Evolutionary conservation across 306 rosid genomes (phyloP).

Genomic region (Mucuna pruriens): DNA sequence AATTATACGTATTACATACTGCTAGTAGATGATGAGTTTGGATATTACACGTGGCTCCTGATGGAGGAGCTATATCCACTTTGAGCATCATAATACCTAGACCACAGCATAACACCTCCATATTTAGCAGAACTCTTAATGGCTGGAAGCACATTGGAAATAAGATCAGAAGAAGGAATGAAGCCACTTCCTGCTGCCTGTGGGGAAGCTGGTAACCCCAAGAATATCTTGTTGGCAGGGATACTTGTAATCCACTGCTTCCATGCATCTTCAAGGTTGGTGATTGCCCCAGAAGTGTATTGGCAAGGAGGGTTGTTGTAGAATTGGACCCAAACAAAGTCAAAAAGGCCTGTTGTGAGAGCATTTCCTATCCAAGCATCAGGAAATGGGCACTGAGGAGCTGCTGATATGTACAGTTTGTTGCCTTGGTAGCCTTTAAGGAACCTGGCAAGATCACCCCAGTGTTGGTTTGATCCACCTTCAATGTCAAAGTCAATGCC

Average conservation of each 20-base stretch:
- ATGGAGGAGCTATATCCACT: conserved; percentile 46
- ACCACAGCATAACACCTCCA: conserved; percentile 54
- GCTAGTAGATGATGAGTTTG: neutral
- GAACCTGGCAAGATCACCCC: conserved; percentile 35
- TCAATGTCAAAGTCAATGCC: conserved; percentile 43
- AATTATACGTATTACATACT: neutral
- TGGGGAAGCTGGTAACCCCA: conserved; percentile 50
- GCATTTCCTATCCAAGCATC: conserved; percentile 49
- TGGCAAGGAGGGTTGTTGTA: conserved; percentile 43
- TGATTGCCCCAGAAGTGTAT: conserved; percentile 32
- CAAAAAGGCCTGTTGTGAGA: conserved; percentile 35
- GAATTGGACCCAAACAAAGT: conserved; percentile 48
- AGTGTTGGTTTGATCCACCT: conserved; percentile 37
- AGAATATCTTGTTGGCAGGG: conserved; percentile 47
- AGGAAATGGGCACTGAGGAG: conserved; percentile 56
- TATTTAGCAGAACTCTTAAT: conserved; percentile 45
- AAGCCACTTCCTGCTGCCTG: conserved; percentile 49
- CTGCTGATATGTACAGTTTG: conserved; percentile 41
- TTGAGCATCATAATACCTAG: conserved; percentile 53
- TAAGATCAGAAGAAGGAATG: conserved; percentile 36
- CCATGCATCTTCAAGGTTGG: conserved; percentile 43
- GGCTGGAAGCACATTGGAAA: conserved; percentile 49
- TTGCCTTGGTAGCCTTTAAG: conserved; percentile 37
- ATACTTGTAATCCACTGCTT: conserved; percentile 24
- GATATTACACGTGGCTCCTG: conserved; percentile 29